Evolutionary conservation across 192 early-diverging fungal species (phyloP), one percentile per base, ranked within the genome.

Genomic region (Gamsiella multidivaricata): DNA sequence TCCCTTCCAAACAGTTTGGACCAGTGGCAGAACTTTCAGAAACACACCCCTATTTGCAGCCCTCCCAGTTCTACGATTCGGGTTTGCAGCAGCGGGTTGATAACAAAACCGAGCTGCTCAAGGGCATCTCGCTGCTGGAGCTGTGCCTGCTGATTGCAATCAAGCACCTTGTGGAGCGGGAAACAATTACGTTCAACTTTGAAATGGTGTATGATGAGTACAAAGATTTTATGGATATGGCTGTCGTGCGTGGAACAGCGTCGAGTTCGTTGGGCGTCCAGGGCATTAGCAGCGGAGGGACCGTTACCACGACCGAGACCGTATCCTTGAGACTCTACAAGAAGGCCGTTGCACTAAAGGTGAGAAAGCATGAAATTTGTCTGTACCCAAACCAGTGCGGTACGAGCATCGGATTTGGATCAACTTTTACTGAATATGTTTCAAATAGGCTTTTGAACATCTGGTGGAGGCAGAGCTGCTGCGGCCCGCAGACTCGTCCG

Each of bases 171-270:
- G 71, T 91, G 20, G 83, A 86, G 11, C 85, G 86, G 22, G 90
- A 92, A 46, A 88, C 83, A n/a, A 67, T 66, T 50, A 80, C 83
- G 22, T 96, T 94, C 70, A 98, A 96, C 62, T 98, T 98, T 85
- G 93, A 94, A 74, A 96, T 98, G 94, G 88, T 96, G 5, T 94
- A 95, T 70, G 92, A 96, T 65, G 93, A 93, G 82, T 97, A 95
- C 84, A 90, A 91, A 61, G 89, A 92, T 0, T 94, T 96, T 70
- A 90, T 92, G 91, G 87, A 83, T 32, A 79, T 78, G 55, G 74
- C 83, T 3, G 79, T 82, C 33, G 80, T 69, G 26, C 86, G 80
- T 42, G 90, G 83, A 55, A 73, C 67, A 23, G 47, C 57, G 8
- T 29, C 59, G 1, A 52, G 47, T 23, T 65, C 83, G 61, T n/a